Percentiles rank a stretch among this genome's conserved stretches.
These are phyloP conservation scores for Cetradonia linearis DNA, from an alignment of 495 filamentous ascomycete species.

Conservation along the genomic window DNA sequence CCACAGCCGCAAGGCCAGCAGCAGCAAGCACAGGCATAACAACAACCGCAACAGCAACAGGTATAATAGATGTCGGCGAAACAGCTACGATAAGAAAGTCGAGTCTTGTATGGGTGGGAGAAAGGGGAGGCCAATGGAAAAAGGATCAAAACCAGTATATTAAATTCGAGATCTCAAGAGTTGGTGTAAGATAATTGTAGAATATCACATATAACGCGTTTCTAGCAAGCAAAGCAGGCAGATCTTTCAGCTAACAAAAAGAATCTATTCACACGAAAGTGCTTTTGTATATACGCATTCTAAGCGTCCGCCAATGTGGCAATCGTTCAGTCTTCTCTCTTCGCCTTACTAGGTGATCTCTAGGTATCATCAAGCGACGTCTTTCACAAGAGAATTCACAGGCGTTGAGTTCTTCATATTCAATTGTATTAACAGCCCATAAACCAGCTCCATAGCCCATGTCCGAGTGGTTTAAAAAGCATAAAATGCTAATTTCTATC, in stretches of 20 bases:
- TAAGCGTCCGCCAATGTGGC: too few species aligned
- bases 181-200: constrained; percentile 7
- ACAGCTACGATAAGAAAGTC: not conserved
- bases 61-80: not conserved
- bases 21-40: not conserved
- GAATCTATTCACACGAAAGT: not conserved
- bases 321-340: too few species aligned
- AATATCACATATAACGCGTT: not conserved
- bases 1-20: not conserved
- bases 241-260: not conserved
- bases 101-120: not conserved
- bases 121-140: not conserved
- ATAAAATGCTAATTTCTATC: not conserved
- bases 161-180: not conserved
- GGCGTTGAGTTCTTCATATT: too few species aligned
- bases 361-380: too few species aligned
- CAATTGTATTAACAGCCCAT: too few species aligned
- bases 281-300: too few species aligned
- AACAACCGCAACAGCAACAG: not conserved
- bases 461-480: not conserved
- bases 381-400: too few species aligned
- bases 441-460: not conserved
- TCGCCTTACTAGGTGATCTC: too few species aligned
- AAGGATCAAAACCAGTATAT: constrained; percentile 2
- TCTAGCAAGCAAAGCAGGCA: not conserved